Percentiles rank a stretch among this genome's conserved stretches.
phyloP scores from a whole-genome alignment of 305 asterid genomes.

The Petunia hybrid region DNA sequence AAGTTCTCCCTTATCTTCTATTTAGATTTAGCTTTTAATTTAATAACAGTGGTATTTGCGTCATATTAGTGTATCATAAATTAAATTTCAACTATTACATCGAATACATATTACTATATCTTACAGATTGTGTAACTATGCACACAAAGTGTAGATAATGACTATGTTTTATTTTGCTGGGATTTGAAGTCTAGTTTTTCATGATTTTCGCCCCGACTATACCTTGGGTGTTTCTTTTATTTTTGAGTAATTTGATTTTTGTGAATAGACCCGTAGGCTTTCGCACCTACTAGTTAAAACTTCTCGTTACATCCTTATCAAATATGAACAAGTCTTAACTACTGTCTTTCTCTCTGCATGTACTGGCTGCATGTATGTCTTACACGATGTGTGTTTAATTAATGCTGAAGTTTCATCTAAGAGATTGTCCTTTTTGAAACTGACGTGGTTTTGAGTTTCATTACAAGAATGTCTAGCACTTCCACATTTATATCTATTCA shows the following conservation, averaged over 20 bases:
- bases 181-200: too few species aligned
- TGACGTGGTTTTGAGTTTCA: slow-evolving; percentile 25
- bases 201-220: too few species aligned
- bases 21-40: too few species aligned
- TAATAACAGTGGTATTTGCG: too few species aligned
- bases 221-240: not conserved
- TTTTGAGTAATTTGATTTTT: not conserved
- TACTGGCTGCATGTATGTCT: slow-evolving; percentile 14
- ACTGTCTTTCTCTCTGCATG: slow-evolving; percentile 2
- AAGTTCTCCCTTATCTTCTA: too few species aligned
- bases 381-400: not conserved
- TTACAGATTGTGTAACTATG: too few species aligned
- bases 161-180: too few species aligned
- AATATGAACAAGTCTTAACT: not conserved
- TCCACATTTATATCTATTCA: slow-evolving; percentile 22
- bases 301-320: slow-evolving; percentile 32
- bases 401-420: slow-evolving; percentile 31
- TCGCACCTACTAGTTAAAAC: not conserved
- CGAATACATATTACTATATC: too few species aligned
- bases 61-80: too few species aligned
- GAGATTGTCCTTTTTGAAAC: slow-evolving; percentile 30
- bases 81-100: too few species aligned
- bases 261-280: not conserved
- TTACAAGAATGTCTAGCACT: slow-evolving; percentile 29
- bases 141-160: too few species aligned